Base-by-base conservation (phyloP, 805 yeast genomes). In the Yamadazyma sp. region DNA sequence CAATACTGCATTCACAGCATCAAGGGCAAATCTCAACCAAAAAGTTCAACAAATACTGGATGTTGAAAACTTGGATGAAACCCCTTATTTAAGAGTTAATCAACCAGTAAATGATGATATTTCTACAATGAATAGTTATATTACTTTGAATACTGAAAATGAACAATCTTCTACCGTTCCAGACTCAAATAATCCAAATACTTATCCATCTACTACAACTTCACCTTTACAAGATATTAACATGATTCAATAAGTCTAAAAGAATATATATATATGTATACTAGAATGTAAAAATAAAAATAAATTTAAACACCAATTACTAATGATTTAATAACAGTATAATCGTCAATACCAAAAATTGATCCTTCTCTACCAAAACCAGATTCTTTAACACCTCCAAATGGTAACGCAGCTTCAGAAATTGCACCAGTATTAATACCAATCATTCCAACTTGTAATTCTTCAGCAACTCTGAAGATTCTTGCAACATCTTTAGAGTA, bases 351-450 rank as follows among this genome's bases (percentile, higher is more conserved):
- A 23, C 86, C 86, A 47, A 69, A 69, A 36, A 71, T 55, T 1
- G 82, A 74, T 12, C 85, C 85, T 55, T 80, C 86, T 56, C 85
- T 73, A 22, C 86, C 86, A 52, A 77, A 78, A 0, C 86, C 86
- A 17, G 82, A 74, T 48, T 77, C 77, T 45, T 77, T 76, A 31
- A 80, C 64, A 36, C 86, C 86, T 22, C 86, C 71, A 46, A 65
- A 65, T 43, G 84, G 83, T 30, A 78, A 49, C 4, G 80, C 60
- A 13, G 83, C 73, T 42, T 65, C 91, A 12, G 86, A 76, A 36
- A 86, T 74, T 8, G 74, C 62, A 18, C 93, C 93, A 8, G 87
- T 76, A 60, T 86, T 86, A 38, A 77, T 79, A 27, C 93, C 93
- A 35, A 86, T 73, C 94, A 86, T 86, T 31, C 94, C 95, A 19